Evolutionary conservation across 768 basidiomycete species (phyloP).

Genomic region (Strobilomyces echinocephalus): DNA sequence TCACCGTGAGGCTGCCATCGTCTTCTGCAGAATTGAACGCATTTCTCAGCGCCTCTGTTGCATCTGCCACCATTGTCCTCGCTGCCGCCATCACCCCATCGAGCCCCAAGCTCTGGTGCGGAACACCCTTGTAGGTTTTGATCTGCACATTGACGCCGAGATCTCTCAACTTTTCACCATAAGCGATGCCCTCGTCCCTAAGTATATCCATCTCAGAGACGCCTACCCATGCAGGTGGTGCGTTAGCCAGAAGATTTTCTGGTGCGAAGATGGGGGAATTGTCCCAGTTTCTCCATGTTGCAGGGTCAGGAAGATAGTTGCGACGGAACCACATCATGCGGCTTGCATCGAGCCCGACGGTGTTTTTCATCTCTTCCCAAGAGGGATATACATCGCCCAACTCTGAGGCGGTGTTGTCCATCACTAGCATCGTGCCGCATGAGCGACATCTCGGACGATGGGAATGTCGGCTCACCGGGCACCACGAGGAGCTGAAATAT

Average conservation of each 20-base stretch:
- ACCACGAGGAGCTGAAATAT: constrained; percentile 66
- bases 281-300: constrained; percentile 60
- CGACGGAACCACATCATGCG: constrained; percentile 71
- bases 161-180: constrained; percentile 50
- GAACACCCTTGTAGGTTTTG: constrained; percentile 50
- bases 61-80: constrained; percentile 18
- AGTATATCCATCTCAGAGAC: constrained; percentile 66
- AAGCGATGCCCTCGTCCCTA: constrained; percentile 60
- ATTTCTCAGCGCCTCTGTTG: constrained; percentile 18
- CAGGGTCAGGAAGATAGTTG: constrained; percentile 60
- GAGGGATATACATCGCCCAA: constrained; percentile 36
- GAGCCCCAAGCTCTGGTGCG: constrained; percentile 73
- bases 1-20: no score
- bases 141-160: constrained; percentile 52
- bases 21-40: constrained; percentile 7
- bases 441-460: neutral
- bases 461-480: constrained; percentile 33
- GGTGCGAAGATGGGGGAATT: constrained; percentile 71
- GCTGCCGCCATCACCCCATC: constrained; percentile 38
- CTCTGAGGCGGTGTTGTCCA: constrained; percentile 59
- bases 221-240: constrained; percentile 57
- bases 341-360: constrained; percentile 54
- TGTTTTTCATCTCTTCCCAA: constrained; percentile 54
- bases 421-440: constrained; percentile 33
- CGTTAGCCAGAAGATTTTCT: constrained; percentile 42